Base-by-base conservation (phyloP, 139 green algal species). In the Chlamydomonas incerta region DNA sequence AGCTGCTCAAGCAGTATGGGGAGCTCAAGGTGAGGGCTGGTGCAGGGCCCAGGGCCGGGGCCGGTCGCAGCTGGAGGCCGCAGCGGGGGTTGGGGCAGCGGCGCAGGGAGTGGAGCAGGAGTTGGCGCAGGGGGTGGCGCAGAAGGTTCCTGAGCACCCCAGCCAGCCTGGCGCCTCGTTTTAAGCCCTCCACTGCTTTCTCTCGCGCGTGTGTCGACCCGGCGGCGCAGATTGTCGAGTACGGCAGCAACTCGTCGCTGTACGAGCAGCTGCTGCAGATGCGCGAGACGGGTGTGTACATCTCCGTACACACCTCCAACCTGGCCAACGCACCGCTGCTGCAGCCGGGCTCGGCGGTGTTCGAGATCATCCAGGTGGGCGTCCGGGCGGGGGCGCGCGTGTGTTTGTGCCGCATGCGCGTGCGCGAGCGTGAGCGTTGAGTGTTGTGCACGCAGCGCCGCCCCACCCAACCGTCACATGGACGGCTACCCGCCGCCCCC, bases 321-420 rank as follows among this genome's bases (percentile, higher is more conserved):
- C 90, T 98, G 28, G 95, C 96, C 55, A 98, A 98, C 77, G 88
- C 93, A 2, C 90, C 92, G 57, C 94, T 98, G 65, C 90, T 98
- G 88, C 93, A 91, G 83, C 95, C 94, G 0, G 95, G 95, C 14
- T 89, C 87, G 13, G 94, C 92, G 1, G 94, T 98, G 0, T 41
- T 98, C 18, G 95, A 98, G 86, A 77, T 98, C 80, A 93, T 97
- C 5, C 95, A 97, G 88, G 90, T 92, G 72, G 14, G 83, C 46
- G 18, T 17, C 24, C 9, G 31, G 14, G 33, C 23, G 23, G 26
- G 60, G 17, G 55, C 11, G 17, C 11, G 65, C 4, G 65, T 35
- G 18, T 34, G 65, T 5, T 5, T 50, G 41, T 50, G 6, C 6
- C 6, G 41, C 5, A 50, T 5, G 41, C 6, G 41, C n/a, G n/a